Base-by-base conservation (phyloP, 225 moss, liverwort and hornwort species). In the Antitrichia curtipendula region DNA sequence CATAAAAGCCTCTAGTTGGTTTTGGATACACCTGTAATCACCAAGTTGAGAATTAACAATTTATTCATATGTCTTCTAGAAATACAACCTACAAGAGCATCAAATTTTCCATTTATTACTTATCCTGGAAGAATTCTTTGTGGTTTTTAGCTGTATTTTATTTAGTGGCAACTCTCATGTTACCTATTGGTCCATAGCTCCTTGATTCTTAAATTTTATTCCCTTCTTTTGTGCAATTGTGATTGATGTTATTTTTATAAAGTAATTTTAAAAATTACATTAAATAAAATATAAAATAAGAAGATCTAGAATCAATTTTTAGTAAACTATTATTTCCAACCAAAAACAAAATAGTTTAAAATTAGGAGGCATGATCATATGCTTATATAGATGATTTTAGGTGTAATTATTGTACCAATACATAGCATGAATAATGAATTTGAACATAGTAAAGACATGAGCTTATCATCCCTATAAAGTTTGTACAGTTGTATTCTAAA, bases 181-280 rank as follows among this genome's bases (percentile, higher is more conserved):
- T 45, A 45, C 45, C n/a, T n/a, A n/a, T n/a, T n/a, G n/a, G n/a
- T n/a, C n/a, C 8, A 45, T 45, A 8, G 6, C 49, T 49, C 49
- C 49, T 49, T 49, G 49, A 8, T 49, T 49, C 12, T 12, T 49
- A 49, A 29, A 10, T 45, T 29, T 43, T 9, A 6, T 29, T 6
- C 6, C 6, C 6, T 0, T 72, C n/a, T 72, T 45, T 10, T 3
- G 3, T 72, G 45, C 0, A 0, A 28, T 45, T 45, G 10, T 45
- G 4, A 43, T 43, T 71, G 28, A 10, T 41, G 8, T 41, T 5
- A 8, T 45, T 0, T 24, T 40, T 8, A 24, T n/a, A 10, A 21
- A 2, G 5, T 66, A 40, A 23, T 14, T 38, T n/a, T 11, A n/a
- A 6, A n/a, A 1, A 13, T 40, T 27, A 27, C 5, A 8, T 15